A percentile compares a stretch with the other conserved stretches of the same genome.
Evolutionary conservation across 2,329 filamentous ascomycete genomes (phyloP).

Genomic region (Fusarium temperatum): DNA sequence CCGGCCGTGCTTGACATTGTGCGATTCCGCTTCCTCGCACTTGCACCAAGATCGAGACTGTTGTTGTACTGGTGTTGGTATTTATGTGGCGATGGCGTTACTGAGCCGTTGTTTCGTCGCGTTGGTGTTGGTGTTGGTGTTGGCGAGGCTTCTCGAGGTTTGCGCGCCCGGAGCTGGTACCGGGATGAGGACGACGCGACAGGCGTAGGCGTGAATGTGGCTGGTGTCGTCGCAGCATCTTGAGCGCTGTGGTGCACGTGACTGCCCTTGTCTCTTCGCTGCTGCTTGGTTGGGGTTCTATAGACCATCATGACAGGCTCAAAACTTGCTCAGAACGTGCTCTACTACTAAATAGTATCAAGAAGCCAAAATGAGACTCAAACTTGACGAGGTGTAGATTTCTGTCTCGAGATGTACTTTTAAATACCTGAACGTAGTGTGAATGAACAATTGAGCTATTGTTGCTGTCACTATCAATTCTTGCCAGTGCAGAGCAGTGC

Average conservation of each 20-base stretch:
- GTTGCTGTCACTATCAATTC: background rate
- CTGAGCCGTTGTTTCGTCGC: slow-evolving; percentile 28
- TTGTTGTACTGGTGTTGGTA: background rate
- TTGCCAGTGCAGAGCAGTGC: background rate
- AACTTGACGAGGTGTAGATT: too few species aligned
- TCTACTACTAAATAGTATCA: background rate
- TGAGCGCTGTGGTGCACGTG: slow-evolving; percentile 26
- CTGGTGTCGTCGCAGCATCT: slow-evolving; percentile 8
- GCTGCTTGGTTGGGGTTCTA: slow-evolving; percentile 14
- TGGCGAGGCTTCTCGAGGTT: slow-evolving; percentile 31
- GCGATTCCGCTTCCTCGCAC: slow-evolving; percentile 19
- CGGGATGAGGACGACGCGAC: slow-evolving; percentile 29
- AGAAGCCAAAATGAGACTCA: background rate
- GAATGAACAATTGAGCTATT: background rate
- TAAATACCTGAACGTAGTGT: background rate
- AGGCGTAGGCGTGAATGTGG: slow-evolving; percentile 35
- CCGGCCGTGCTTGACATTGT: slow-evolving; percentile 64
- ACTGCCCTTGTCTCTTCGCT: background rate
- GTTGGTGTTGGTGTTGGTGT: slow-evolving; percentile 34
- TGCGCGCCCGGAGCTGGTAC: slow-evolving; percentile 40
- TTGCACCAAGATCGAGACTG: background rate
- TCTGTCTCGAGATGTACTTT: background rate
- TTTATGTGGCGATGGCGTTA: slow-evolving; percentile 14
- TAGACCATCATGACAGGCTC: background rate
- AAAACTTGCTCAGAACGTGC: background rate